Base-by-base conservation (phyloP, 306 rosid genomes). In the Quercus agrifolia region DNA sequence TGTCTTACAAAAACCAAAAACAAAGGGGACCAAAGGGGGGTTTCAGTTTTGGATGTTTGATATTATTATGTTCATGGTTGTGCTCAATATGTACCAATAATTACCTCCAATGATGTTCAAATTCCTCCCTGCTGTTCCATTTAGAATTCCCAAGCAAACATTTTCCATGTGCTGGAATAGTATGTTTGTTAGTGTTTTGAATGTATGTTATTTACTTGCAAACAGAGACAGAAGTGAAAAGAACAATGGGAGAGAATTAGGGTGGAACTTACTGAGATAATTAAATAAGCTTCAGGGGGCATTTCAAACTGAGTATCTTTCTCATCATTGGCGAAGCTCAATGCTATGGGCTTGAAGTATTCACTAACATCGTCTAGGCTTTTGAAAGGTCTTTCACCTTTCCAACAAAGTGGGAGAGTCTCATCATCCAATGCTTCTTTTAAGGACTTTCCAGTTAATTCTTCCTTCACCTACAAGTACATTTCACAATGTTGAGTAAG, bases 61-160 rank as follows among this genome's bases (percentile, higher is more conserved):
- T 41, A 41, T 41, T 8, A 38, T 38, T 41, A 8, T 41, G 46
- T 41, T 41, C 46, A 8, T 41, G 46, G 11, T 41, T 41, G 12
- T 10, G 5, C 17, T 49, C 46, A 41, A 13, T 69, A 44, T 44
- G 14, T 18, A 7, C 41, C 8, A 28, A 52, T 20, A n/a, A 27
- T 77, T 89, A 89, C 98, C 98, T 88, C 98, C 97, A 17, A 94
- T 94, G 71, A 94, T 84, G 83, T 92, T 83, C 51, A 93, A 93
- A 19, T 84, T 87, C 83, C 90, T 93, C 56, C 88, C 18, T 41
- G 46, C 46, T 41, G 12, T 41, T 46, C 98, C 97, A 56, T 94
- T 80, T 51, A 94, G 90, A 85, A 94, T 92, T 44, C 99, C 99
- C 87, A 94, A 86, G 93, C 97, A 94, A 82, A 90, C 95, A 82